A percentile compares a stretch with the other conserved stretches of the same genome.
Evolutionary conservation across 2,329 filamentous ascomycete species (phyloP).

Genomic region (Peltaster fructicola): DNA sequence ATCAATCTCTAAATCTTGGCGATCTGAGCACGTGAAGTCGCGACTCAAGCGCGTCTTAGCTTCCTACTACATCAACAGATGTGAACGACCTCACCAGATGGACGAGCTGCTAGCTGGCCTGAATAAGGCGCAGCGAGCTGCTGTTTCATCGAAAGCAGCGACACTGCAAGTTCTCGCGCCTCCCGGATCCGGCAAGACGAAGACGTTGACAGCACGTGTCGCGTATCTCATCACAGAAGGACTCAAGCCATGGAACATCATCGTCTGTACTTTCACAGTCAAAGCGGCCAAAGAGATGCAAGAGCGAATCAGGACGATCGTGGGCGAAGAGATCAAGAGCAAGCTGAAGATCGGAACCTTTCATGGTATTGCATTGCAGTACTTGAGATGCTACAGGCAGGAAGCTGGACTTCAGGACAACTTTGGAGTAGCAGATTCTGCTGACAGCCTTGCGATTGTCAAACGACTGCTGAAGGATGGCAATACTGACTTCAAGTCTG

Average conservation of each 20-base stretch:
- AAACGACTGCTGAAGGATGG: slow-evolving; percentile 55
- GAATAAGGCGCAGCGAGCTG: slow-evolving; percentile 45
- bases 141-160: slow-evolving; percentile 44
- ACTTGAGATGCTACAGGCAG: slow-evolving; percentile 67
- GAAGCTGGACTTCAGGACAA: slow-evolving; percentile 65
- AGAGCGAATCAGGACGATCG: slow-evolving; percentile 59
- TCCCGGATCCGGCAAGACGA: slow-evolving; percentile 71
- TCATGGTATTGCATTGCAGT: slow-evolving; percentile 77
- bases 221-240: slow-evolving; percentile 68
- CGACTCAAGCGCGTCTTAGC: too few relatives aligned
- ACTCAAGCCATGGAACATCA: slow-evolving; percentile 66
- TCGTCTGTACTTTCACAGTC: slow-evolving; percentile 93
- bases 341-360: slow-evolving; percentile 82
- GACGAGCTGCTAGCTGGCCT: slow-evolving; percentile 41
- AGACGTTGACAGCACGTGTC: slow-evolving; percentile 82
- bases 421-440: slow-evolving; percentile 79
- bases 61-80: too few relatives aligned
- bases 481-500: slow-evolving; percentile 48
- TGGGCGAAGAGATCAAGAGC: slow-evolving; percentile 59
- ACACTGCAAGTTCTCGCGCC: slow-evolving; percentile 45
- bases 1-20: too few relatives aligned
- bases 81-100: too few relatives aligned
- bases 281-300: slow-evolving; percentile 93
- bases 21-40: too few relatives aligned
- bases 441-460: slow-evolving; percentile 63